Evolutionary conservation across 2,329 filamentous ascomycete genomes (phyloP), one percentile per base, ranked within the genome.

Genomic region (Aspergillus neotritici): DNA sequence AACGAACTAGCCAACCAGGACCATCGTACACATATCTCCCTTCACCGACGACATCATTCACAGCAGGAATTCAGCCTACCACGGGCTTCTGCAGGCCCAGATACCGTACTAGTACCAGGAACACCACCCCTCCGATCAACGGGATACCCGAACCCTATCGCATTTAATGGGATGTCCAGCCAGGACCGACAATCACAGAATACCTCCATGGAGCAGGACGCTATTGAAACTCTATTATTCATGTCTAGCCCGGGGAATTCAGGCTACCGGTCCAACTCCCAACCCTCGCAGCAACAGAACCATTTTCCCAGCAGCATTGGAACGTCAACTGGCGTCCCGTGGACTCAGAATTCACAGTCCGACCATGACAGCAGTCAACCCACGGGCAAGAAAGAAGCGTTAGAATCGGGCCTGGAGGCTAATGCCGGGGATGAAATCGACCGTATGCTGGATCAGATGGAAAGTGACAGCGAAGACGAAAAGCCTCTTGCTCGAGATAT

Each of bases 221-320:
- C 71, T 9, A 71, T 74, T n/a, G 71, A 75, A 54, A 73, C 70
- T 0, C 53, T 74, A 8, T 54, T 74, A 7, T 73, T 73, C 54
- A 73, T 74, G 71, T 72, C 70, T 32, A 75, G 72, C 41, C 72
- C 72, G 1, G 70, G 67, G 28, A 71, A 73, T 41, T 71, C 70
- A 4, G 67, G 66, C 1, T 70, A 69, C 47, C 66, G 66, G 34
- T 59, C 66, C 7, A 61, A 57, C 39, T 64, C 66, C n/a, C 62
- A 62, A 38, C 49, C 55, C 28, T 64, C 65, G 12, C 62, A 61
- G 37, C 48, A 53, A 38, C 43, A 37, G 43, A 41, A 47, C 29
- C 13, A 50, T 9, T 47, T 54, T 5, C 53, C 56, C 34, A 54
- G 46, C 38, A 65, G 54, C 41, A 51, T 38, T 34, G 36, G 29